Conservation (phyloP, 768 basidiomycete species). For the Phaeotremella fagi region DNA sequence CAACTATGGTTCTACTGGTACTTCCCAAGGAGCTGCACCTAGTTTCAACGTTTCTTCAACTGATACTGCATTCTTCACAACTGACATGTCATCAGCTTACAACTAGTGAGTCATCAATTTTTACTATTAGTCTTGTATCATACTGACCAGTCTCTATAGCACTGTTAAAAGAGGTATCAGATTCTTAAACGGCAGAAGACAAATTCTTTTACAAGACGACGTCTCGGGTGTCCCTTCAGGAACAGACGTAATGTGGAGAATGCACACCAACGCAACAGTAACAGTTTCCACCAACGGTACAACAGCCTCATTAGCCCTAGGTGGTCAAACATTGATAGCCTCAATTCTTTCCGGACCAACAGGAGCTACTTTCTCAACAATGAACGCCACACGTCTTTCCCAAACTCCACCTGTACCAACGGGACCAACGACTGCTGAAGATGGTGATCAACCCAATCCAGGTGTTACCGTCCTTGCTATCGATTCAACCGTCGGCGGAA, state of each 20-base stretch:
- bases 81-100: constrained; percentile 70
- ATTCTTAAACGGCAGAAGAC: constrained; percentile 71
- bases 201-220: constrained; percentile 92
- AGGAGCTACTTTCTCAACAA: constrained; percentile 62
- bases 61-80: constrained; percentile 77
- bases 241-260: constrained; percentile 66
- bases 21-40: constrained; percentile 75
- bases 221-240: constrained; percentile 55
- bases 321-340: constrained; percentile 63
- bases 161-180: constrained; percentile 81
- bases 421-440: constrained; percentile 43
- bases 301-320: constrained; percentile 70
- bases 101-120: constrained; percentile 33
- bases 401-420: constrained; percentile 64
- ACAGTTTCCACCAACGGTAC: constrained; percentile 52
- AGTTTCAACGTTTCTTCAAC: constrained; percentile 59
- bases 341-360: constrained; percentile 62
- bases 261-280: constrained; percentile 90
- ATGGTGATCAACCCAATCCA: constrained; percentile 62
- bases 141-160: constrained; percentile 46
- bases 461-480: constrained; percentile 77
- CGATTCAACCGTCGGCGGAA: constrained; percentile 60
- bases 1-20: constrained; percentile 56
- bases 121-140: no score
- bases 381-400: constrained; percentile 56